Percentiles rank a stretch among this genome's conserved stretches.
Evolutionary conservation across 331 rosid genomes (phyloP).

Genomic region (Rosa hybrid): DNA sequence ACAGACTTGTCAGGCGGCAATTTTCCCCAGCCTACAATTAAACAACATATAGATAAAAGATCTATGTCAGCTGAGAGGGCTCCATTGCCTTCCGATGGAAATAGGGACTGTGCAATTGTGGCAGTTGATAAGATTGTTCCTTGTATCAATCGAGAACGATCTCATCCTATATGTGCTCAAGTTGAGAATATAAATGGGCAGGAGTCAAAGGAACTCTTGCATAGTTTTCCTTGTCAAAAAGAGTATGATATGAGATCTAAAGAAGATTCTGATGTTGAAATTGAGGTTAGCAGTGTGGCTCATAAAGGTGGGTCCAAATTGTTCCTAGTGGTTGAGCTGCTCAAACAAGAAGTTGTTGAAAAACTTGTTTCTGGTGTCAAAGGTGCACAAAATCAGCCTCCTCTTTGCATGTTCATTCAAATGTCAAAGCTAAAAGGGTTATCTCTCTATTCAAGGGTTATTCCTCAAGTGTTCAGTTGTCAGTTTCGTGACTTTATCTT

Average conservation of each 20-base stretch:
- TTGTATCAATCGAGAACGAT: constrained; percentile 48
- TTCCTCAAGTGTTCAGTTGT: too few relatives aligned
- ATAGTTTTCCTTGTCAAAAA: constrained; percentile 44
- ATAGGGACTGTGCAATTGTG: constrained; percentile 32
- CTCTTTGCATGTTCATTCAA: too few relatives aligned
- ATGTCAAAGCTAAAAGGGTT: too few relatives aligned
- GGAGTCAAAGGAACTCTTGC: constrained; percentile 38
- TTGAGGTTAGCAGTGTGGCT: constrained; percentile 16
- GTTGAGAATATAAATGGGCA: constrained; percentile 35
- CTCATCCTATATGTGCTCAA: constrained; percentile 27
- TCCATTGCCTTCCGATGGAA: constrained; percentile 38
- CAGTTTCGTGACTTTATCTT: too few relatives aligned
- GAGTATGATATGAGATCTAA: constrained; percentile 15
- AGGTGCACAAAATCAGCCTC: too few relatives aligned
- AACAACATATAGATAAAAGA: constrained; percentile 40
- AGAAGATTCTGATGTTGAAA: constrained; percentile 37
- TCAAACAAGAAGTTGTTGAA: too few relatives aligned
- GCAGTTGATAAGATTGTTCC: constrained; percentile 33
- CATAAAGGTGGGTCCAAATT: too few relatives aligned
- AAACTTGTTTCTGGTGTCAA: too few relatives aligned
- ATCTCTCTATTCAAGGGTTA: too few relatives aligned
- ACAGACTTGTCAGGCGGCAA: constrained; percentile 25
- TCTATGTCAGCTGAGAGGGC: constrained; percentile 40
- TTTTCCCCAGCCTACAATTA: constrained; percentile 35
- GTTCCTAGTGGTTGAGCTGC: too few relatives aligned